Percentiles rank a stretch among this genome's conserved stretches.
Conservation (phyloP, 2,329 filamentous ascomycete species). For the Fusarium praegraminearum region DNA sequence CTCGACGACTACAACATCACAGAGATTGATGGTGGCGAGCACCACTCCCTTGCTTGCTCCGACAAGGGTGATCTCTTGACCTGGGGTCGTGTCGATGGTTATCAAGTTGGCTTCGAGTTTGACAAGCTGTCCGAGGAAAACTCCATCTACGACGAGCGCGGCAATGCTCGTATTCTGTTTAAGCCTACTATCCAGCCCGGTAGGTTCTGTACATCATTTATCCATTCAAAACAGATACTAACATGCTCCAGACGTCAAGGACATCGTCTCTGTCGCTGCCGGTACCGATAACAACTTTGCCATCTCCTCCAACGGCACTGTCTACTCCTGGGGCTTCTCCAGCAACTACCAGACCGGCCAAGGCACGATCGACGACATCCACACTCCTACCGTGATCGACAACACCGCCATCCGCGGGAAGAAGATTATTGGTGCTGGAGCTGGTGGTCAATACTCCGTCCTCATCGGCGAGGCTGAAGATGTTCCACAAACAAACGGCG, state of each 20-base stretch:
- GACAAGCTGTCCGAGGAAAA: conserved; percentile 62
- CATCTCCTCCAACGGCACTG: conserved; percentile 76
- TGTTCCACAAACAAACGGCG: conserved; percentile 50
- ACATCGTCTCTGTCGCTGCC: conserved; percentile 67
- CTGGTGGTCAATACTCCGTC: conserved; percentile 86
- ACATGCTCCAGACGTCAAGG: conserved; percentile 58
- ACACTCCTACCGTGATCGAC: conserved; percentile 81
- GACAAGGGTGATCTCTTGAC: conserved; percentile 67
- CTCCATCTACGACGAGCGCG: conserved; percentile 72
- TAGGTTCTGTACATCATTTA: conserved; percentile 48
- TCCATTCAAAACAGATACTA: neutral
- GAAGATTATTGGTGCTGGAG: conserved; percentile 81
- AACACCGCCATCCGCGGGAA: conserved; percentile 84
- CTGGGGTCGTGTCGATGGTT: conserved; percentile 69
- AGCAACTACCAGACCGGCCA: conserved; percentile 84
- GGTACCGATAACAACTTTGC: conserved; percentile 81
- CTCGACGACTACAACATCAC: conserved; percentile 74
- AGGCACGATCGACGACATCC: conserved; percentile 82
- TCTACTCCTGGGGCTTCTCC: conserved; percentile 85
- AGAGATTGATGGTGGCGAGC: conserved; percentile 76
- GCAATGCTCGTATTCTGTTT: conserved; percentile 73
- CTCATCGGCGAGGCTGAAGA: conserved; percentile 61
- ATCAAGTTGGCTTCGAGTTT: conserved; percentile 68
- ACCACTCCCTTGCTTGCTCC: conserved; percentile 78
- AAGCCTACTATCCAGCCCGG: conserved; percentile 57